phyloP scores from a whole-genome alignment of 2,329 filamentous ascomycete species.

The Rasamsonia emersonii region DNA sequence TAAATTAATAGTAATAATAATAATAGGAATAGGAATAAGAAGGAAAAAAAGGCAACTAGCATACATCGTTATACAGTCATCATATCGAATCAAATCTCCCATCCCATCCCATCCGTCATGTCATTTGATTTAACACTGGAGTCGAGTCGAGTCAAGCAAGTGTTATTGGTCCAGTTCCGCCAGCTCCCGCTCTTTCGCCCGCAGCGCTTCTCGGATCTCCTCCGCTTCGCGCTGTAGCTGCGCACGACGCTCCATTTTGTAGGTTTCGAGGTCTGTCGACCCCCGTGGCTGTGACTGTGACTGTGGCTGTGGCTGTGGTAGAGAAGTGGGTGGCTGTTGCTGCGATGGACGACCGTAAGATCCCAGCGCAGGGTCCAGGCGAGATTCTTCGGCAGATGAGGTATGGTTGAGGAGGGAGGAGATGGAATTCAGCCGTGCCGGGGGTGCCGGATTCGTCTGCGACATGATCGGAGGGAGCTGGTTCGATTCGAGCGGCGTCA shows the following conservation, averaged over 20 bases:
- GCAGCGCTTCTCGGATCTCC: slow-evolving; percentile 62
- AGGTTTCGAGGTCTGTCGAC: slow-evolving; percentile 40
- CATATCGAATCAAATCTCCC: too few relatives aligned
- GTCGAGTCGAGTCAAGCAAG: too few relatives aligned
- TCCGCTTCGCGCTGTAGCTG: slow-evolving; percentile 66
- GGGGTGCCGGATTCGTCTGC: slow-evolving; percentile 29
- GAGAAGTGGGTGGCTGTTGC: slow-evolving; percentile 10
- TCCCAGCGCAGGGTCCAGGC: slow-evolving; percentile 33
- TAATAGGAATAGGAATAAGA: too few relatives aligned
- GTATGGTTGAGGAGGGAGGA: slow-evolving; percentile 63
- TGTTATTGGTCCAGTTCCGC: slow-evolving; percentile 39
- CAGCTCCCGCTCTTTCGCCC: slow-evolving; percentile 66
- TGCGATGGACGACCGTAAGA: slow-evolving; percentile 17
- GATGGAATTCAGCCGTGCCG: slow-evolving; percentile 62
- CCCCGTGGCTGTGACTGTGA: slow-evolving; percentile 19
- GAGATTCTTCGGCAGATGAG: slow-evolving; percentile 19
- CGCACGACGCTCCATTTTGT: slow-evolving; percentile 54
- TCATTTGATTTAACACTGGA: too few relatives aligned
- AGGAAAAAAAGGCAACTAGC: too few relatives aligned
- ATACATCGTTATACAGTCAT: too few relatives aligned
- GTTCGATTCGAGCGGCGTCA: slow-evolving; percentile 22
- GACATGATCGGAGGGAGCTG: slow-evolving; percentile 32
- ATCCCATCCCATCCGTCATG: too few relatives aligned
- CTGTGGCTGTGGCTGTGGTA: slow-evolving; percentile 13
- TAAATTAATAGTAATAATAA: too few relatives aligned